Percentiles rank a stretch among this genome's conserved stretches.
phyloP scores from a whole-genome alignment of 768 basidiomycete species.

The Gymnopilus junonius region DNA sequence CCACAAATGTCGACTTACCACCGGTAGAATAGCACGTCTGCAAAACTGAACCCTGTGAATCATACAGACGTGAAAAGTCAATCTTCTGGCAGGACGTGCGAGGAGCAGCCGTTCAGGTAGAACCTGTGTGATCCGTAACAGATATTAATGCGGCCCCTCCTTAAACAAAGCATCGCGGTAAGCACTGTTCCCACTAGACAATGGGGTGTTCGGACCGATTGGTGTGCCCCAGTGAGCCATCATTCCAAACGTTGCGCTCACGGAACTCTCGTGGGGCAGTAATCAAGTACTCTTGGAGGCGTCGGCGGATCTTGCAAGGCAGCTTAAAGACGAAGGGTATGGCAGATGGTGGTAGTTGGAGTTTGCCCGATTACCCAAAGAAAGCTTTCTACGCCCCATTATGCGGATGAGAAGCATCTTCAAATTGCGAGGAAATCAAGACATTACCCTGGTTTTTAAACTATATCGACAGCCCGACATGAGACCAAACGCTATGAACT shows the following conservation, averaged over 20 bases:
- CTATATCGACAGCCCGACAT: no score
- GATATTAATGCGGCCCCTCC: constrained; percentile 1
- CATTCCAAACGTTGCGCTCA: not conserved
- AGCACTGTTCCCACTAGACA: not conserved
- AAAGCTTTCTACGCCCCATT: not conserved
- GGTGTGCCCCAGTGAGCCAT: not conserved
- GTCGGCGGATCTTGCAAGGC: not conserved
- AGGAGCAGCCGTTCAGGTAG: not conserved
- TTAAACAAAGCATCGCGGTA: not conserved
- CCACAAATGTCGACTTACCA: not conserved
- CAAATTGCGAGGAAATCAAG: no score
- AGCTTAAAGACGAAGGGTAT: not conserved
- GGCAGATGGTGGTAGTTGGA: not conserved
- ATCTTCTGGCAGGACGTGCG: constrained; percentile 3
- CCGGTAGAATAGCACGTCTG: not conserved
- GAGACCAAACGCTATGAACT: no score
- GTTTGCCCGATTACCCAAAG: not conserved
- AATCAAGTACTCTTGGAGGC: not conserved
- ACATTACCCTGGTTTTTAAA: no score
- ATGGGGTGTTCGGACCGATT: constrained; percentile 2
- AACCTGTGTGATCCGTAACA: not conserved
- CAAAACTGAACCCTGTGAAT: constrained; percentile 16
- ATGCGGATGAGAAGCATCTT: not conserved
- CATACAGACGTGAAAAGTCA: constrained; percentile 4
- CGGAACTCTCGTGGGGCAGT: constrained; percentile 7